Base-by-base conservation (phyloP, 78 protist species). In the Dictyostelium discoideum region DNA sequence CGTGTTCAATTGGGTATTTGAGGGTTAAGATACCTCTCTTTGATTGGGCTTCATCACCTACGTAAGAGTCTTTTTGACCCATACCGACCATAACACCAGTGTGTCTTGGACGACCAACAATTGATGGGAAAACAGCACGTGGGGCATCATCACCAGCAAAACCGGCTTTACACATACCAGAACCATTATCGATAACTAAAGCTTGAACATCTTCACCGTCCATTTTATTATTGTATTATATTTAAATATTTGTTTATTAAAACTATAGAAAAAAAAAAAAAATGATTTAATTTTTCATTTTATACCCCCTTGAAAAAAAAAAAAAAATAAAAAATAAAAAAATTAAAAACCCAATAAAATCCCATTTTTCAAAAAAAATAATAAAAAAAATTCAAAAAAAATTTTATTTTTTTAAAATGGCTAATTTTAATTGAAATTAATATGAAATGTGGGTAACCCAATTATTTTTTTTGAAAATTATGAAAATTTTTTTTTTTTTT, bases 161-260 rank as follows among this genome's bases (percentile, higher is more conserved):
- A 39, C 99, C 99, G 78, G 99, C 99, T 92, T 98, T 99, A 85
- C 94, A 87, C 98, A 97, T 92, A 29, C 99, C 99, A 81, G 99
- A 97, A 16, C 99, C 99, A 22, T 97, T 97, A 95, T 97, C 98
- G 60, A 97, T 86, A 60, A 97, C 97, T 37, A 98, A 87, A 76
- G 97, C 87, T 50, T 39, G 82, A 76, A 32, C 84, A 20, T 78
- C 84, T 78, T 78, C 63, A 78, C 57, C 63, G 44, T 32, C 46
- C 84, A 63, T 63, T 50, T 50, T 50, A 50, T 50, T 50, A 13
- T 50, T 50, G 60, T 50, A 50, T 50, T 50, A 50, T 50, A 50
- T 50, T 50, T 50, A 50, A 50, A 32, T 32, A 50, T 50, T 50
- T 50, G 16, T 50, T 50, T 7, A 50, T 50, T 50, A 50, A 50